Conservation (phyloP, 768 basidiomycete species). For the Amanita inopinata region DNA sequence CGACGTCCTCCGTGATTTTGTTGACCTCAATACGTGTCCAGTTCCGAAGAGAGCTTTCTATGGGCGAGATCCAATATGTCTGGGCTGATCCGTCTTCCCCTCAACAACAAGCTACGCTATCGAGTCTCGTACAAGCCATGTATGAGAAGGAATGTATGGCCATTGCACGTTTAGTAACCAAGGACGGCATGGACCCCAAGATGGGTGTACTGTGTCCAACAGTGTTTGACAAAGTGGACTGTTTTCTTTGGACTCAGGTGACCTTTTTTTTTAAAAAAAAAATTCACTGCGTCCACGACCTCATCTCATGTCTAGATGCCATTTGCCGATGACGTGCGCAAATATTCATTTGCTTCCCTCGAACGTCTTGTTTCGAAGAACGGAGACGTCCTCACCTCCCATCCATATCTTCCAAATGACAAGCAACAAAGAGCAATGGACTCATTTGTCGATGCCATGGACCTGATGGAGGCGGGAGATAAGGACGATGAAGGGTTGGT, state of each 20-base stretch:
- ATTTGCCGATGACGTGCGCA: slow-evolving; percentile 89
- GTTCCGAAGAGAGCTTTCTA: slow-evolving; percentile 75
- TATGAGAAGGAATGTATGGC: slow-evolving; percentile 53
- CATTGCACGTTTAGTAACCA: slow-evolving; percentile 74
- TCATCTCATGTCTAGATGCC: slow-evolving; percentile 56
- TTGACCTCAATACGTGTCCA: slow-evolving; percentile 19
- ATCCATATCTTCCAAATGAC: slow-evolving; percentile 76
- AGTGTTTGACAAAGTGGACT: slow-evolving; percentile 60
- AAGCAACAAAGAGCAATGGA: slow-evolving; percentile 79
- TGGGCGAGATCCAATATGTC: slow-evolving; percentile 82
- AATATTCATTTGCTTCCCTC: slow-evolving; percentile 79
- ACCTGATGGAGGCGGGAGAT: slow-evolving; percentile 69
- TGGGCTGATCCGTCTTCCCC: slow-evolving; percentile 65
- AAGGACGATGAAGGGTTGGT: slow-evolving; percentile 67
- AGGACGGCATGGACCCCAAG: slow-evolving; percentile 68
- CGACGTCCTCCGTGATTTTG: slow-evolving; percentile 1
- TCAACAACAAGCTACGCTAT: slow-evolving; percentile 74
- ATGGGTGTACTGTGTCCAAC: slow-evolving; percentile 72
- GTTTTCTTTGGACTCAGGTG: slow-evolving; percentile 79
- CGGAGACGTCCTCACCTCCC: slow-evolving; percentile 62
- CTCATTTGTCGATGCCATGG: slow-evolving; percentile 80
- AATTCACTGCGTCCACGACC: no score
- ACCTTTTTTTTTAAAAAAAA: slow-evolving; percentile 11
- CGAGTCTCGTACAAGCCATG: slow-evolving; percentile 84
- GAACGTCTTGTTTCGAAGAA: slow-evolving; percentile 63